These are phyloP conservation scores for Agaricus subrufescens DNA, from an alignment of 768 basidiomycete genomes.

Conservation along the genomic window DNA sequence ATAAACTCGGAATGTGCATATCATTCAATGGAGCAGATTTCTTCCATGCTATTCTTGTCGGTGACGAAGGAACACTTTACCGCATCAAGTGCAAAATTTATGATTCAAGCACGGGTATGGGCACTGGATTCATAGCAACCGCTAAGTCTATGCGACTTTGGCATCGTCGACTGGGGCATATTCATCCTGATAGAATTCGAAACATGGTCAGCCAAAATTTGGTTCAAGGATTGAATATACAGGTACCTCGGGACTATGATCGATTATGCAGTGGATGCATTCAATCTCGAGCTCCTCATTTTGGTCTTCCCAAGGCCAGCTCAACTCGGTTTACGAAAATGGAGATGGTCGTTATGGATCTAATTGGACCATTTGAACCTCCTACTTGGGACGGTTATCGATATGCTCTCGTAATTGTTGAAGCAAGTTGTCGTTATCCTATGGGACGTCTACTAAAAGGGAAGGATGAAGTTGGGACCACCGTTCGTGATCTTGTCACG, in stretches of 20 bases:
- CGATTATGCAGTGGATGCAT: constrained; percentile 20
- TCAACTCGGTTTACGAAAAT: constrained; percentile 13
- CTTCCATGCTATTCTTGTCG: not conserved
- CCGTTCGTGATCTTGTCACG: constrained; percentile 20
- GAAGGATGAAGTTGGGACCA: constrained; percentile 20
- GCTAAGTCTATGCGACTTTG: constrained; percentile 10
- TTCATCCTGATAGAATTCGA: constrained; percentile 14
- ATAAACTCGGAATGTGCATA: not conserved
- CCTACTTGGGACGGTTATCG: constrained; percentile 14
- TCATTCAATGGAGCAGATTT: too few relatives aligned
- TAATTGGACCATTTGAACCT: constrained; percentile 24
- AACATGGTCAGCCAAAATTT: constrained; percentile 16
- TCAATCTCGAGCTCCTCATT: constrained; percentile 20
- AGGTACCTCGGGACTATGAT: constrained; percentile 7
- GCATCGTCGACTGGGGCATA: constrained; percentile 21
- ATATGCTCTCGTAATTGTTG: constrained; percentile 27
- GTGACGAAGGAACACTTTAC: not conserved
- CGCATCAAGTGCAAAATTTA: not conserved
- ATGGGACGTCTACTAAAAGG: constrained; percentile 16
- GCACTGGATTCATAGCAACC: not conserved
- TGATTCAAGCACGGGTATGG: not conserved
- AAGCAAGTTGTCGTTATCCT: constrained; percentile 17
- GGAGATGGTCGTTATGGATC: constrained; percentile 16
- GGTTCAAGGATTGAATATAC: constrained; percentile 19
- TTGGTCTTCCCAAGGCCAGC: constrained; percentile 17